Evolutionary conservation across 176 grass and related monocot species (phyloP), one percentile per base, ranked within the genome.

Genomic region (Triticum dicoccoides): DNA sequence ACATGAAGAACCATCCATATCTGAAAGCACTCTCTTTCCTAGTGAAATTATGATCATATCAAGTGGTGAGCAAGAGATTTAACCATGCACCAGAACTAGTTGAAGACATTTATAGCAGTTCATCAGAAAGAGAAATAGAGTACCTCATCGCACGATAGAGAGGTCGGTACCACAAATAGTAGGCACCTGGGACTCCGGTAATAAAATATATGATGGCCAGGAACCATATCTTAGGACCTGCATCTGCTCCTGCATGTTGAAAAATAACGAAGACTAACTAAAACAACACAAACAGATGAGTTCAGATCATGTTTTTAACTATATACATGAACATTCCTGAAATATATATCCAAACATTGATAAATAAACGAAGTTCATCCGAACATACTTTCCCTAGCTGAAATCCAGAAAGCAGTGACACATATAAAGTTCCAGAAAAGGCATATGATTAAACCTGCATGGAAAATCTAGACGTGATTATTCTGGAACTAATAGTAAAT

Each of bases 121-220:
- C 34, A 73, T 52, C 11, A 74, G 47, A 49, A 38, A 32, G 51
- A 65, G 47, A 56, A 65, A 41, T 56, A 52, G 9, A 35, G 2
- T 79, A 97, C 91, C 91, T 98, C 96, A 98, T 98, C 8, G 90
- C 93, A 82, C 87, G 89, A 79, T 98, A 98, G 87, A 95, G 93
- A 77, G 96, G 93, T 54, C 91, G 77, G 59, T 95, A 98, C 93
- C 96, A 98, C 23, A 86, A 86, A 69, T 85, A 72, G 52, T 90
- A 95, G 64, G 93, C 96, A 70, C 93, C 91, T 62, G 96, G 93
- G 65, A 89, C 86, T 83, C 96, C 96, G 15, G 86, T 87, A 75
- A 98, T 61, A 59, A 98, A 82, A 80, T 94, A 94, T 80, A 98
- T 95, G 70, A 93, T 32, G 42, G 93, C 91, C n/a, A 98, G 86